Evolutionary conservation across 495 filamentous ascomycete species (phyloP), one percentile per base, ranked within the genome.

Genomic region (Xylaria scruposa): DNA sequence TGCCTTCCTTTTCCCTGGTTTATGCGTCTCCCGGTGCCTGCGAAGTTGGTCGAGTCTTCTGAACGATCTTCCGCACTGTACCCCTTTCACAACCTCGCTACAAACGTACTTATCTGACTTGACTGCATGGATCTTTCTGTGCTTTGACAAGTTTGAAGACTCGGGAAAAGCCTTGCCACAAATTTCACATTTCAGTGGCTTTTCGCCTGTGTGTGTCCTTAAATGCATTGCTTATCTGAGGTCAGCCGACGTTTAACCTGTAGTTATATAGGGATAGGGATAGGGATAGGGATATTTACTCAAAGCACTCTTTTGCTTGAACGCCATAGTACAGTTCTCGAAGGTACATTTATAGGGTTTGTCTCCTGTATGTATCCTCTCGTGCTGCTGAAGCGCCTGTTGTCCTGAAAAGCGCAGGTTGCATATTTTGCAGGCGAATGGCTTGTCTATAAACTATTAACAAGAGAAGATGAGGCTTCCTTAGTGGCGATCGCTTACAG

Each of bases 301-400:
- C 17, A 87, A 78, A 21, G 87, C 86, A 53, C 82, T 85, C 42
- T 89, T 84, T 74, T 90, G 84, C 70, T 88, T 83, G 65, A 91
- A 90, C 0, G 78, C 70, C 71, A 89, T 90, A 36, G 76, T 72
- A 74, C 89, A 91, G 0, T 82, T 83, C 13, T 81, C 77, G 46
- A 78, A 79, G 29, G 81, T 79, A 63, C 89, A 91, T 42, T 83
- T 80, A 63, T 85, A 83, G 9, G 89, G 90, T 68, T 89, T 90
- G 66, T 89, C 84, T n/a, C 88, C 86, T 9, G 87, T 89, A 75
- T 91, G 90, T 1, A 86, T 89, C 24, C 85, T 82, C 68, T 86
- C 82, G 74, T 91, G 90, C 73, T 91, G 88, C 17, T 86, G 86
- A 36, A 91, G 83, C 7, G 89, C 84, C 72, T 91, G 88, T 44